phyloP scores from a whole-genome alignment of 2,329 filamentous ascomycete species.

The Knoxdaviesia proteae region DNA sequence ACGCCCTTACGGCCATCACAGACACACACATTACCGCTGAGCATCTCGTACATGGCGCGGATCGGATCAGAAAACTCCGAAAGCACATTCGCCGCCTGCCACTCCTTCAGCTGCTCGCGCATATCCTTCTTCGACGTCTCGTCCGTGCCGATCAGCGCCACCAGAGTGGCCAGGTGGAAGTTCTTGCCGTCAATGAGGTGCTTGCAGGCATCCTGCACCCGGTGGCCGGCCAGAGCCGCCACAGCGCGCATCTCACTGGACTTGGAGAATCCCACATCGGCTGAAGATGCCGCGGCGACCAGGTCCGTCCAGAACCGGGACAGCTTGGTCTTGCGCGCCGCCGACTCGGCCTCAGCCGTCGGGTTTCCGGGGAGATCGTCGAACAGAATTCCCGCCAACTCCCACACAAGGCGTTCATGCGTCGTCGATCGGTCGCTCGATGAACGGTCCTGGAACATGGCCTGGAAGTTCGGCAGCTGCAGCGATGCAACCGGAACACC shows the following conservation, averaged over 20 bases:
- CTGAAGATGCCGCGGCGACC: slow-evolving; percentile 37
- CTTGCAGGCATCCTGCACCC: slow-evolving; percentile 65
- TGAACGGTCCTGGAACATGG: slow-evolving; percentile 19
- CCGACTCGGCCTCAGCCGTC: neutral
- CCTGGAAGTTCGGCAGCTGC: slow-evolving; percentile 14
- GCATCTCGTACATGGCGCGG: slow-evolving; percentile 71
- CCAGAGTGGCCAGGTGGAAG: slow-evolving; percentile 64
- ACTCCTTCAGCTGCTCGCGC: slow-evolving; percentile 59
- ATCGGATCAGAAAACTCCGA: slow-evolving; percentile 74
- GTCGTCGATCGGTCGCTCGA: slow-evolving; percentile 21
- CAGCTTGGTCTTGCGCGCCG: slow-evolving; percentile 40
- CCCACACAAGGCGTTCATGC: slow-evolving; percentile 64
- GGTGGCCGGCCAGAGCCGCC: slow-evolving; percentile 56
- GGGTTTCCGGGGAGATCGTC: slow-evolving; percentile 31
- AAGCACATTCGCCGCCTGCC: slow-evolving; percentile 64
- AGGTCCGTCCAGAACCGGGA: slow-evolving; percentile 44
- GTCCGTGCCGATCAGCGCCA: slow-evolving; percentile 63
- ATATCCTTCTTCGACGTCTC: slow-evolving; percentile 52
- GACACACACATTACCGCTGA: slow-evolving; percentile 70
- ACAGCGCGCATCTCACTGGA: slow-evolving; percentile 69
- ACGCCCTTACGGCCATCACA: slow-evolving; percentile 57
- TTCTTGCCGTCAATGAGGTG: slow-evolving; percentile 56
- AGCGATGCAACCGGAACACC: slow-evolving; percentile 39
- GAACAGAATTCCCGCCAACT: slow-evolving; percentile 70
- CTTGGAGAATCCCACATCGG: slow-evolving; percentile 33